Percentiles rank a stretch among this genome's conserved stretches.
phyloP scores from a whole-genome alignment of 139 green algal genomes.

The Haematococcus sp. region DNA sequence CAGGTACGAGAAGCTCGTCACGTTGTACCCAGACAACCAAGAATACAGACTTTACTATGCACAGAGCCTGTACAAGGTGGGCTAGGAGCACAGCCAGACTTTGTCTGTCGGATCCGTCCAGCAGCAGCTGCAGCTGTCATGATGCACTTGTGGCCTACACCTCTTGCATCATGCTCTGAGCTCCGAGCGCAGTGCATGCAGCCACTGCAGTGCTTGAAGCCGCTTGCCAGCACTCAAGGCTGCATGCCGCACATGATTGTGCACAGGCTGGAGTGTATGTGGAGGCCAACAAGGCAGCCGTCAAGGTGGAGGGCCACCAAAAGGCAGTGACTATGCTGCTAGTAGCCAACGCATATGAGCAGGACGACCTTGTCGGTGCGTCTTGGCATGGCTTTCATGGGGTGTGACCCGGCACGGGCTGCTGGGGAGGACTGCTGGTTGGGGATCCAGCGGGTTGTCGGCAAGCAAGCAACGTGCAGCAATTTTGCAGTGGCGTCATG shows the following conservation, averaged over 20 bases:
- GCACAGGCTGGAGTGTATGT: slow-evolving; percentile 48
- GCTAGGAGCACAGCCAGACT: background rate
- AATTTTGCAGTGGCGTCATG: too few relatives aligned
- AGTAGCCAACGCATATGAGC: slow-evolving; percentile 72
- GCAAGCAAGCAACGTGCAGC: too few relatives aligned
- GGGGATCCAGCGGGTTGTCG: too few relatives aligned
- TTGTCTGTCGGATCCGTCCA: too few relatives aligned
- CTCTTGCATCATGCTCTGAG: too few relatives aligned
- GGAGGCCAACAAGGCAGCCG: slow-evolving; percentile 53
- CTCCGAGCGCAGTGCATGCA: slow-evolving; percentile 2
- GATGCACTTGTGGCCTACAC: too few relatives aligned
- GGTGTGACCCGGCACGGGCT: too few relatives aligned
- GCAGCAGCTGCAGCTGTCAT: too few relatives aligned
- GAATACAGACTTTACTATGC: slow-evolving; percentile 72
- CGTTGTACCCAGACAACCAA: slow-evolving; percentile 48
- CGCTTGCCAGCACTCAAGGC: too few relatives aligned
- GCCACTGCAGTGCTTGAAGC: background rate
- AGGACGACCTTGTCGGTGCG: slow-evolving; percentile 65
- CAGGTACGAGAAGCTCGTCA: slow-evolving; percentile 63
- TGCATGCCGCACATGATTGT: background rate
- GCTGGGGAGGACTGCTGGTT: too few relatives aligned
- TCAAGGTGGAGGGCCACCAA: slow-evolving; percentile 37
- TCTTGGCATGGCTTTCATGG: background rate
- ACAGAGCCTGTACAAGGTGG: slow-evolving; percentile 68
- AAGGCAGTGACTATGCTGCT: slow-evolving; percentile 55